These are phyloP conservation scores for Clonostachys rosea DNA, from an alignment of 2,329 filamentous ascomycete genomes.

Conservation along the genomic window DNA sequence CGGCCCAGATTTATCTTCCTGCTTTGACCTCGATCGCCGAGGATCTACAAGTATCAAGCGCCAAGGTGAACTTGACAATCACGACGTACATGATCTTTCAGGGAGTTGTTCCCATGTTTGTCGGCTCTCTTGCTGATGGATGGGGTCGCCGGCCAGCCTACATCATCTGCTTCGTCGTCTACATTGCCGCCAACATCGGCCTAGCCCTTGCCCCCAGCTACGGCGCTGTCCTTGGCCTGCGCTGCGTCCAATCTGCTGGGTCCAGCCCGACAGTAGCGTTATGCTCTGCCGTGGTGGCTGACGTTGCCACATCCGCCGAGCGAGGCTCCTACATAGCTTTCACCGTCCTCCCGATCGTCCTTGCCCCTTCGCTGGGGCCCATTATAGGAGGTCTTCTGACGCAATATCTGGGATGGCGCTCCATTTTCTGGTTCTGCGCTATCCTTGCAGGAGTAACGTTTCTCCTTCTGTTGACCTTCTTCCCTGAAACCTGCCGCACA, in stretches of 20 bases:
- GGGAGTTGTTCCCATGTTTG: conserved; percentile 51
- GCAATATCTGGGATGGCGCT: conserved; percentile 52
- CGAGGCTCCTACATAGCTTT: conserved; percentile 55
- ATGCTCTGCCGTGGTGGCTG: conserved; percentile 53
- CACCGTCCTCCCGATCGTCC: conserved; percentile 38
- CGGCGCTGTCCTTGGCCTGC: conserved; percentile 43
- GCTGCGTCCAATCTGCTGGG: conserved; percentile 53
- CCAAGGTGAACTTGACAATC: conserved; percentile 43
- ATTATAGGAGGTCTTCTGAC: conserved; percentile 54
- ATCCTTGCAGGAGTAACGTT: conserved; percentile 37
- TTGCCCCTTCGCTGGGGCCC: conserved; percentile 46
- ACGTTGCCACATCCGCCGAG: conserved; percentile 58
- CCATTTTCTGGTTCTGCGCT: conserved; percentile 58
- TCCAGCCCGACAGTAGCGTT: conserved; percentile 57
- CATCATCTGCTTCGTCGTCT: conserved; percentile 45
- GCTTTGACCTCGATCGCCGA: conserved; percentile 42
- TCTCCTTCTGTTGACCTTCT: conserved; percentile 35
- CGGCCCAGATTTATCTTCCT: conserved; percentile 36
- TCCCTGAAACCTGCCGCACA: conserved; percentile 43
- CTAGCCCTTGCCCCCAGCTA: conserved; percentile 45
- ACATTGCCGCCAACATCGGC: conserved; percentile 48
- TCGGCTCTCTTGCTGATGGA: conserved; percentile 51
- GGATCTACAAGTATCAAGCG: conserved; percentile 35
- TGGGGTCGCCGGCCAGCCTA: conserved; percentile 50
- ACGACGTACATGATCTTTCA: conserved; percentile 58